Conservation (phyloP, 495 filamentous ascomycete genomes). For the Hypoxylon crocopeplum region DNA sequence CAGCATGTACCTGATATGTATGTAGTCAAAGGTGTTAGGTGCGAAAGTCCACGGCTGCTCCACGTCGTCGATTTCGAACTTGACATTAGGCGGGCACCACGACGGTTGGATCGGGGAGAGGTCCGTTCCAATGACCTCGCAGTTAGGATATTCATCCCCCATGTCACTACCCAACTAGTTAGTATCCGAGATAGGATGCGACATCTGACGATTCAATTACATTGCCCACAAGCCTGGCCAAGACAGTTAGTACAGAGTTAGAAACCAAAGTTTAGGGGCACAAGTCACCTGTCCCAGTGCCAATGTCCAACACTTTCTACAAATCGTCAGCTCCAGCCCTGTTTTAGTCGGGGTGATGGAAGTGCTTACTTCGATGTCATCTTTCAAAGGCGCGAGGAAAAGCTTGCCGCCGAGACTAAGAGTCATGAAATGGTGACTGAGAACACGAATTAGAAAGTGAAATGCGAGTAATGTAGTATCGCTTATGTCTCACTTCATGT, state of each 20-base stretch:
- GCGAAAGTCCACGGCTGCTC: constrained; percentile 55
- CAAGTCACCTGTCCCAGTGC: constrained; percentile 63
- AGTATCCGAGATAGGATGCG: not conserved
- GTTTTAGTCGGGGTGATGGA: not conserved
- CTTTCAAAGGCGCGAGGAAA: constrained; percentile 64
- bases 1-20: constrained; percentile 62
- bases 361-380: constrained; percentile 36
- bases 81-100: constrained; percentile 60
- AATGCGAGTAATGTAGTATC: not conserved
- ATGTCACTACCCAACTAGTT: constrained; percentile 34
- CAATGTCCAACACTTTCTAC: constrained; percentile 70
- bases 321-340: constrained; percentile 31
- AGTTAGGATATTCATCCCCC: constrained; percentile 58
- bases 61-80: constrained; percentile 63
- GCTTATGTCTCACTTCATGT: constrained; percentile 44
- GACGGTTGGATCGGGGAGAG: constrained; percentile 63
- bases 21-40: constrained; percentile 58
- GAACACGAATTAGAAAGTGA: not conserved
- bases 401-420: constrained; percentile 62
- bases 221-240: constrained; percentile 33
- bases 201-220: constrained; percentile 1
- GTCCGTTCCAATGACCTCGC: constrained; percentile 68
- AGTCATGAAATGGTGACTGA: constrained; percentile 46
- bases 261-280: not conserved
- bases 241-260: not conserved